phyloP scores from a whole-genome alignment of 148 eudicot species.

The Cornus controversa region DNA sequence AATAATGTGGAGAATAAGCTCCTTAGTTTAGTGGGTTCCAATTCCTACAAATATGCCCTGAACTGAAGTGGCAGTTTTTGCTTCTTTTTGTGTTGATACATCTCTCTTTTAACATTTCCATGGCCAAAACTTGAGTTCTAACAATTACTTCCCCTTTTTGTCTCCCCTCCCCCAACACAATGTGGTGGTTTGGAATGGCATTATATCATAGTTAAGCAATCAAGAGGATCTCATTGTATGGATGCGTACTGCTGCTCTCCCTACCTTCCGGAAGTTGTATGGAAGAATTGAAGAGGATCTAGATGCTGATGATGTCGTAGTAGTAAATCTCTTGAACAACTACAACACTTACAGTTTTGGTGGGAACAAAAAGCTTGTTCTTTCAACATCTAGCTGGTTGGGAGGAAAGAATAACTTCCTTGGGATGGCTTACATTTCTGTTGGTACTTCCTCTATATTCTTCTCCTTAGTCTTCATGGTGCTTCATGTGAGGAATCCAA shows the following conservation, averaged over 20 bases:
- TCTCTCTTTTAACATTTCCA: background rate
- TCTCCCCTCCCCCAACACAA: background rate
- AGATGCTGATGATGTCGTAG: constrained; percentile 27
- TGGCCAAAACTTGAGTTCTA: background rate
- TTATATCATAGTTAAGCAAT: constrained; percentile 26
- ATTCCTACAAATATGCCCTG: background rate
- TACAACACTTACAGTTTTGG: constrained; percentile 49
- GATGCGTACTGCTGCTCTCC: constrained; percentile 61
- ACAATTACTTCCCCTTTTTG: background rate
- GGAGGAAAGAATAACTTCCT: constrained; percentile 57
- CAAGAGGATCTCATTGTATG: constrained; percentile 59
- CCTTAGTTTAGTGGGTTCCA: background rate
- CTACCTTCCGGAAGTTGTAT: constrained; percentile 46
- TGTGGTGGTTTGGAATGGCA: background rate
- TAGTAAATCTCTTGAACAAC: constrained; percentile 36
- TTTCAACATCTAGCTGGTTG: constrained; percentile 52
- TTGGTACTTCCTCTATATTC: constrained; percentile 23
- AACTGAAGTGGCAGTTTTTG: background rate
- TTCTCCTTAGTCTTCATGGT: background rate
- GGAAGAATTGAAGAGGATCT: constrained; percentile 52
- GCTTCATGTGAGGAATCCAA: background rate
- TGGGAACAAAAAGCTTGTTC: constrained; percentile 47
- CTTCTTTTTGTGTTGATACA: background rate
- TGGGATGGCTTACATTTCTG: constrained; percentile 44
- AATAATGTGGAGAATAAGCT: background rate